Percentiles rank a stretch among this genome's conserved stretches.
These are phyloP conservation scores for Xylariaceae sp. DNA, from an alignment of 2,329 filamentous ascomycete species.

Conservation along the genomic window DNA sequence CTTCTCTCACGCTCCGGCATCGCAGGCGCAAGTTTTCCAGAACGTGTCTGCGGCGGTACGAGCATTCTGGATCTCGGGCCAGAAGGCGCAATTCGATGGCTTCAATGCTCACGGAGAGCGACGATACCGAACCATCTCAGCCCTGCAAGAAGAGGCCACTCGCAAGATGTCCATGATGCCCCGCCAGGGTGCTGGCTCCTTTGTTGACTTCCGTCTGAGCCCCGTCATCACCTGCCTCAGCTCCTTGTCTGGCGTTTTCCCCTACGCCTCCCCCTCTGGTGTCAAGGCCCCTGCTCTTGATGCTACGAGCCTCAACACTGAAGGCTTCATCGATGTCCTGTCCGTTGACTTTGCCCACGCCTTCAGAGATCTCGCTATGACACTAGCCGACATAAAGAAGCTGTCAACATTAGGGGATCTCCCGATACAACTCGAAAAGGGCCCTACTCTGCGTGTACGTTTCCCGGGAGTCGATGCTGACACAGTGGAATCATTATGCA, in stretches of 20 bases:
- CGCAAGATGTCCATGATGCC: slow-evolving; percentile 59
- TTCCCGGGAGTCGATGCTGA: slow-evolving; percentile 87
- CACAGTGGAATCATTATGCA: slow-evolving; percentile 76
- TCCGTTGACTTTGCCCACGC: slow-evolving; percentile 84
- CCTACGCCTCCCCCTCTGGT: slow-evolving; percentile 38
- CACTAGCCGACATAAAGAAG: slow-evolving; percentile 75
- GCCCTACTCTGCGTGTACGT: slow-evolving; percentile 67
- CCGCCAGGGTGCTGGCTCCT: slow-evolving; percentile 63
- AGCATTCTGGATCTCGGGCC: slow-evolving; percentile 85
- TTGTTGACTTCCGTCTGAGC: slow-evolving; percentile 80
- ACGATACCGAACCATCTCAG: slow-evolving; percentile 71
- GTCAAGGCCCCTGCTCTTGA: slow-evolving; percentile 39
- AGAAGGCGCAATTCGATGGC: slow-evolving; percentile 84
- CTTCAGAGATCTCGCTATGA: slow-evolving; percentile 72
- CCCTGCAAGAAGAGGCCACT: slow-evolving; percentile 66
- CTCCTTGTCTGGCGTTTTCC: slow-evolving; percentile 56
- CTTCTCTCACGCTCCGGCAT: slow-evolving; percentile 83
- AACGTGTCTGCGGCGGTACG: slow-evolving; percentile 93
- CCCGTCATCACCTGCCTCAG: slow-evolving; percentile 87
- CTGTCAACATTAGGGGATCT: slow-evolving; percentile 76
- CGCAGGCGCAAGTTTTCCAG: slow-evolving; percentile 83
- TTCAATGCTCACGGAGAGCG: slow-evolving; percentile 67
- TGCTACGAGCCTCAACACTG: slow-evolving; percentile 65
- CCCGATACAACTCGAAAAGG: slow-evolving; percentile 67
- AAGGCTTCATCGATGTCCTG: slow-evolving; percentile 78